Percentiles rank a stretch among this genome's conserved stretches.
Evolutionary conservation across 208 protist species (phyloP).

Genomic region (Balamuthia mandrillaris): DNA sequence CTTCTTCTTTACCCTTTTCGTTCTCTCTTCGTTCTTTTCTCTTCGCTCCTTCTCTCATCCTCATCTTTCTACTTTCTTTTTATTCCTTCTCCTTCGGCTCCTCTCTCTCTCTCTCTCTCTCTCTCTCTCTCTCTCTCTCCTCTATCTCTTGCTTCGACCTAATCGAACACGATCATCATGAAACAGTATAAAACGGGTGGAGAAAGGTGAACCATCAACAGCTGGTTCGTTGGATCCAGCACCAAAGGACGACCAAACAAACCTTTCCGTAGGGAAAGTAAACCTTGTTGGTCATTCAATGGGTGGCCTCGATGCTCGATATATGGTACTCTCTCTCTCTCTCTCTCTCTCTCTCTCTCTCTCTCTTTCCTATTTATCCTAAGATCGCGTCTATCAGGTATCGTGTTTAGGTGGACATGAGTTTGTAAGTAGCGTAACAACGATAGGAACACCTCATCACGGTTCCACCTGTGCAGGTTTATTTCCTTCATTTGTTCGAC

Average conservation of each 20-base stretch:
- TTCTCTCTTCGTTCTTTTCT: not conserved
- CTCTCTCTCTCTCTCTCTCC: no score
- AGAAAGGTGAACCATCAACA: no score
- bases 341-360: not conserved
- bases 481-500: no score
- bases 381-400: no score
- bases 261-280: constrained; percentile 5
- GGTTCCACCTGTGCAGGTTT: not conserved
- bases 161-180: no score
- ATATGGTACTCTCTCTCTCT: not conserved
- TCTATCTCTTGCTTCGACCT: no score
- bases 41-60: not conserved
- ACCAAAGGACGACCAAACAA: not conserved
- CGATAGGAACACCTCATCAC: constrained; percentile 6
- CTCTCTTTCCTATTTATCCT: not conserved
- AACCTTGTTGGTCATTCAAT: constrained; percentile 34
- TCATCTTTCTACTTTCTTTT: no score
- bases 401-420: no score
- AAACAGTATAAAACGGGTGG: no score
- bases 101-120: no score
- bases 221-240: no score
- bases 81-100: not conserved
- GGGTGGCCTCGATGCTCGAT: constrained; percentile 10
- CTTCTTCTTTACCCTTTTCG: no score
- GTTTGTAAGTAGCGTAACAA: constrained; percentile 33